Evolutionary conservation across 352 stramenopile genomes (phyloP), one percentile per base, ranked within the genome.

Genomic region (Phytophthora quininea): DNA sequence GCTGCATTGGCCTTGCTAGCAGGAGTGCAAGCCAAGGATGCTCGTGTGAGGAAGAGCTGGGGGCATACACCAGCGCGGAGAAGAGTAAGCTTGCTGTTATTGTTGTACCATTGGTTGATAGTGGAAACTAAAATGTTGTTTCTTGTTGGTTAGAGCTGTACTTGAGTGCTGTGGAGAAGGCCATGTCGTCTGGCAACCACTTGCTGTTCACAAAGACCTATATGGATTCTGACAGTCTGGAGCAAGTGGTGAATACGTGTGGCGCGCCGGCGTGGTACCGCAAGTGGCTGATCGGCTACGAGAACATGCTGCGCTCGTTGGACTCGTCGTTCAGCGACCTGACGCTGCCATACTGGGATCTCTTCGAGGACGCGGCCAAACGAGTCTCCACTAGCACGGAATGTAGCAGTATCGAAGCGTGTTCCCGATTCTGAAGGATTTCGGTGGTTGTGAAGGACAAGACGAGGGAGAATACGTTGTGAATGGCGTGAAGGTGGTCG

Each of bases 301-400:
- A 90, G 64, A 90, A 74, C 67, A 92, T 92, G 84, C 64, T 92
- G 45, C 81, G 79, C 9, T 79, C 71, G 35, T 67, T 88, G 46
- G 77, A 80, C 52, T 10, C 60, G 3, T 62, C 58, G 5, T 91
- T 77, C 49, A 71, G 60, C 9, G 63, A 80, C 47, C 42, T 92
- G 51, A 90, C 84, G 15, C 60, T 92, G 37, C 82, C 84, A 12
- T 92, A 88, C 54, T 92, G 82, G 82, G 67, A 90, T 50, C 60
- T 86, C 19, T 89, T 89, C 40, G 75, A 86, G 40, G 80, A 89
- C 50, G 67, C 77, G 10, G 73, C 77, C 52, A 89, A 85, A 54
- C 77, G 78, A 24, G 63, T 85, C n/a, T 82, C 75, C 5, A 70
- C 68, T 8, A 66, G 51, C 11, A 84, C 67, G 6, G 38, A 58